A percentile compares a stretch with the other conserved stretches of the same genome.
Evolutionary conservation across 371 early-diverging fungal genomes (phyloP).

Genomic region (Mycotypha africana): DNA sequence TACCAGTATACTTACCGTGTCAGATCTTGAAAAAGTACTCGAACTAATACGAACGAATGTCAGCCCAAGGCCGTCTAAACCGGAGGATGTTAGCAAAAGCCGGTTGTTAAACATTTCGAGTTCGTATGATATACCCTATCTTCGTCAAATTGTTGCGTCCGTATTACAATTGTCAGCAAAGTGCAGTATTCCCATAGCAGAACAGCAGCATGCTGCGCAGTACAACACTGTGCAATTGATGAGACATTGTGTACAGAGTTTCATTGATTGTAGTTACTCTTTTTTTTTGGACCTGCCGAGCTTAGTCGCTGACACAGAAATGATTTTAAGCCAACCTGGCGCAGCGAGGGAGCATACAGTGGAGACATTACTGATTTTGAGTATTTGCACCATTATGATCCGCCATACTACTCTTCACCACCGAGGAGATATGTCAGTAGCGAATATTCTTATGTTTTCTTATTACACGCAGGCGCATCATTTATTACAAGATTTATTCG

Average conservation of each 20-base stretch:
- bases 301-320: slow-evolving; percentile 26
- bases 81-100: slow-evolving; percentile 1
- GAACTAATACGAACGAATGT: slow-evolving; percentile 39
- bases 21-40: slow-evolving; percentile 39
- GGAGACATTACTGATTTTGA: slow-evolving; percentile 28
- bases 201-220: slow-evolving; percentile 18
- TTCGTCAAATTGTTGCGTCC: slow-evolving; percentile 19
- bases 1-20: slow-evolving; percentile 40
- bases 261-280: slow-evolving; percentile 34
- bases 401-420: slow-evolving; percentile 33
- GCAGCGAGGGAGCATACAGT: slow-evolving; percentile 26
- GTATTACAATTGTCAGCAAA: slow-evolving; percentile 14
- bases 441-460: slow-evolving; percentile 22
- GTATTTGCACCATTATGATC: slow-evolving; percentile 34
- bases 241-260: slow-evolving; percentile 35
- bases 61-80: slow-evolving; percentile 23
- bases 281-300: slow-evolving; percentile 30
- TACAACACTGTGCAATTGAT: slow-evolving; percentile 36
- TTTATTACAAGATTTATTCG: slow-evolving; percentile 39
- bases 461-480: slow-evolving; percentile 35
- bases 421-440: slow-evolving; percentile 14
- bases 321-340: slow-evolving; percentile 23
- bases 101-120: slow-evolving; percentile 5
- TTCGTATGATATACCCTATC: slow-evolving; percentile 13
- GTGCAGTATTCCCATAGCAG: slow-evolving; percentile 5